Evolutionary conservation across 1,284 basidiomycete species (phyloP).

Genomic region (Abortiporus biennis): DNA sequence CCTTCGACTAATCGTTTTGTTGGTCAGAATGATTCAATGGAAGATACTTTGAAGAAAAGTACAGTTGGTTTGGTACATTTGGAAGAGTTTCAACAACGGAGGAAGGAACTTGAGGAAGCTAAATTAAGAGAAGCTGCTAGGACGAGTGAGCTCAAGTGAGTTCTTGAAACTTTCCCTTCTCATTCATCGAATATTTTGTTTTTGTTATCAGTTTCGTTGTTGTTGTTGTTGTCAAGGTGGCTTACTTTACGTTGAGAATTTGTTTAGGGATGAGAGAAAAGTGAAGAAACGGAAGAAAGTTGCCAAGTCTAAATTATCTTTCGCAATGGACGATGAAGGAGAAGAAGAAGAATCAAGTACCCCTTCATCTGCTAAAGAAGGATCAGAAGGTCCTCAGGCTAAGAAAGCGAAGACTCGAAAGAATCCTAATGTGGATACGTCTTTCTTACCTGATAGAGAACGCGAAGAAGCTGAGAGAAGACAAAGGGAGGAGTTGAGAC

Average conservation of each 20-base stretch:
- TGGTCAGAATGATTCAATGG: constrained; percentile 91
- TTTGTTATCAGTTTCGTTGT: not conserved
- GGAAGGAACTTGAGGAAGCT: constrained; percentile 89
- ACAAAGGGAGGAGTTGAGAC: constrained; percentile 83
- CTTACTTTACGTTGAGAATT: constrained; percentile 74
- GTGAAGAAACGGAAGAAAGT: constrained; percentile 88
- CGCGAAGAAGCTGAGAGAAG: constrained; percentile 89
- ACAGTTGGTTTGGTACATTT: constrained; percentile 93
- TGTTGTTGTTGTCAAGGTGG: constrained; percentile 26
- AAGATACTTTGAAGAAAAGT: constrained; percentile 88
- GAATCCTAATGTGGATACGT: constrained; percentile 96
- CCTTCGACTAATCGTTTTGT: constrained; percentile 86
- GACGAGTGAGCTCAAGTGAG: constrained; percentile 81
- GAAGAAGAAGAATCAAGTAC: constrained; percentile 38
- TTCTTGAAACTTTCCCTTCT: constrained; percentile 26
- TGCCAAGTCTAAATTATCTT: constrained; percentile 81
- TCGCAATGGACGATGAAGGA: constrained; percentile 79
- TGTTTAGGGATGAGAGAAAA: constrained; percentile 85
- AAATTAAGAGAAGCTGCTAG: constrained; percentile 86
- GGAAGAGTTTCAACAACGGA: constrained; percentile 87
- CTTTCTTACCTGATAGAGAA: constrained; percentile 95
- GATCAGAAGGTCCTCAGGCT: constrained; percentile 34
- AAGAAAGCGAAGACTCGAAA: constrained; percentile 85
- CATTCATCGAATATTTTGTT: not conserved
- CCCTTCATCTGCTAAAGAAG: constrained; percentile 26